Percentiles rank a stretch among this genome's conserved stretches.
These are phyloP conservation scores for Lachnum nothofagi DNA, from an alignment of 2,329 filamentous ascomycete genomes.

Conservation along the genomic window DNA sequence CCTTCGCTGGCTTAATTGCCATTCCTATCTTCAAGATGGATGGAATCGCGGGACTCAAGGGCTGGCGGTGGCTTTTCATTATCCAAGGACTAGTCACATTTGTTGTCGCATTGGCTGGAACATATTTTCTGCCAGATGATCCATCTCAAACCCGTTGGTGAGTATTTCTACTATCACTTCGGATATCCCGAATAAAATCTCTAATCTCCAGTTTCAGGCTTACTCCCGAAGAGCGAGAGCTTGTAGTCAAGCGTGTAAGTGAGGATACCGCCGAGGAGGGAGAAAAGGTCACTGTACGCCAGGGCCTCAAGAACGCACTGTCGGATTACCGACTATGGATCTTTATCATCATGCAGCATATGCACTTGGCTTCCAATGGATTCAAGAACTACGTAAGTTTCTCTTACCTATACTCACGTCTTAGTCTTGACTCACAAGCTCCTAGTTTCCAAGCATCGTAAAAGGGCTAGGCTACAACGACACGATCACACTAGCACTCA, in stretches of 20 bases:
- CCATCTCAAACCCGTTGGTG: slow-evolving; percentile 32
- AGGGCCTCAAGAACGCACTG: slow-evolving; percentile 39
- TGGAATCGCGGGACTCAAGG: slow-evolving; percentile 32
- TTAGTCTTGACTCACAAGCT: no score
- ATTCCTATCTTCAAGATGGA: slow-evolving; percentile 36
- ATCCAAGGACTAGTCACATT: slow-evolving; percentile 30
- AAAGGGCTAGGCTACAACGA: slow-evolving; percentile 28
- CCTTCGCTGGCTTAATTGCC: slow-evolving; percentile 37
- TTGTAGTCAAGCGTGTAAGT: slow-evolving; percentile 11
- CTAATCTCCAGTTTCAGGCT: no score
- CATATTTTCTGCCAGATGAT: slow-evolving; percentile 45
- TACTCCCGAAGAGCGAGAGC: slow-evolving; percentile 14
- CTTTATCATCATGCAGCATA: slow-evolving; percentile 43
- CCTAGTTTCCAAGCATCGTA: slow-evolving; percentile 27
- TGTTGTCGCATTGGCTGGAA: slow-evolving; percentile 9
- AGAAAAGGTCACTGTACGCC: slow-evolving; percentile 27
- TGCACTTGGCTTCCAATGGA: slow-evolving; percentile 40
- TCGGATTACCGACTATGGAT: slow-evolving; percentile 41
- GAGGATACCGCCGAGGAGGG: slow-evolving; percentile 3
- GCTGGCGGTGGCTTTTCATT: slow-evolving; percentile 43
- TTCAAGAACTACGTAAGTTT: slow-evolving; percentile 32
- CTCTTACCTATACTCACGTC: no score
- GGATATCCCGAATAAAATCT: no score
- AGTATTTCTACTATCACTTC: no score
- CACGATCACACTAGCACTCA: slow-evolving; percentile 18